phyloP scores from a whole-genome alignment of 495 filamentous ascomycete species.

The Entonaema liquescens region DNA sequence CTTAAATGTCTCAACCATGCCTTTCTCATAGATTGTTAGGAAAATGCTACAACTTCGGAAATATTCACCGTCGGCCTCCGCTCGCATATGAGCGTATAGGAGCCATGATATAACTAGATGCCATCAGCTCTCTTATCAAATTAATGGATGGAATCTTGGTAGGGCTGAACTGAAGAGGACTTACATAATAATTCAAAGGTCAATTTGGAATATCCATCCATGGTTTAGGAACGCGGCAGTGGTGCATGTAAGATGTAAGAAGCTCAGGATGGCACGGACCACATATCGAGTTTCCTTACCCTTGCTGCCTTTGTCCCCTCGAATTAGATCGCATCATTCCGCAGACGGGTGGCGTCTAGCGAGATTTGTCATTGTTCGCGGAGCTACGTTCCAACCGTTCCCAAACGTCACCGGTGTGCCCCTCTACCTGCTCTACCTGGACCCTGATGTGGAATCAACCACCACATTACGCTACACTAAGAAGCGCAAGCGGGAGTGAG shows the following conservation, averaged over 20 bases:
- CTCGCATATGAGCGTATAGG: not conserved
- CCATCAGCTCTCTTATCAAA: not conserved
- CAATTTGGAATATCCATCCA: not conserved
- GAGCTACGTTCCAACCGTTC: not conserved
- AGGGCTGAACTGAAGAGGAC: constrained; percentile 14
- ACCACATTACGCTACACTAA: not conserved
- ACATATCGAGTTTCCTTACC: not conserved
- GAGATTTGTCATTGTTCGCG: constrained; percentile 37
- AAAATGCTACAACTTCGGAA: not conserved
- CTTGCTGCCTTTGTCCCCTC: not conserved
- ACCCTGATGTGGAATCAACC: constrained; percentile 31
- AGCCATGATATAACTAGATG: not conserved
- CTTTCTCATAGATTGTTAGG: not conserved
- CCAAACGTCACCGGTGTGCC: constrained; percentile 31
- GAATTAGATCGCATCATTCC: constrained; percentile 33
- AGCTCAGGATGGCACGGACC: constrained; percentile 31
- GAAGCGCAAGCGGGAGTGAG: not conserved
- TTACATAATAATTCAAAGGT: too few species aligned
- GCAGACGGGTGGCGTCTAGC: constrained; percentile 27
- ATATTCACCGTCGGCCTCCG: not conserved
- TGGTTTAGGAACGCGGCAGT: not conserved
- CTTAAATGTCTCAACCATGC: constrained; percentile 13
- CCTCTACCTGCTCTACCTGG: not conserved
- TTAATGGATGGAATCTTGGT: not conserved
- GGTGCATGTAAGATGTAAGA: too few species aligned